Percentiles rank a stretch among this genome's conserved stretches.
Evolutionary conservation across 441 rosid species (phyloP).

Genomic region (Geranium incanum): DNA sequence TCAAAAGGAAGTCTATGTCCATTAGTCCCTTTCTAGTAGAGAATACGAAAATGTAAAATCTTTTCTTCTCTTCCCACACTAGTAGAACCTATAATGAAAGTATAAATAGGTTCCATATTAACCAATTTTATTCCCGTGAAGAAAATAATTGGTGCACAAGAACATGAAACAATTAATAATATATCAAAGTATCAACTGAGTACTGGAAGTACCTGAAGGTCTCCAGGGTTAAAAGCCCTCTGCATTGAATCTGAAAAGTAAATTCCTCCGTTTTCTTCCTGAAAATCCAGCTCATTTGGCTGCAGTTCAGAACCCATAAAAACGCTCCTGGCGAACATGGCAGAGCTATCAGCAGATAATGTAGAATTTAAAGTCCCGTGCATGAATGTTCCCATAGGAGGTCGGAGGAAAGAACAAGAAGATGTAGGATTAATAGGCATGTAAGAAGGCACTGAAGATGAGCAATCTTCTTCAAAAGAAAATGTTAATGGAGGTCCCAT

Average conservation of each 20-base stretch:
- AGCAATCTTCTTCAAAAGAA: conserved; percentile 67
- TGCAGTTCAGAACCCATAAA: conserved; percentile 45
- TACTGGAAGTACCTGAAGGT: conserved; percentile 42
- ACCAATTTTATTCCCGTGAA: neutral
- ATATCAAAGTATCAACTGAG: neutral
- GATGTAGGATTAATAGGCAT: conserved; percentile 48
- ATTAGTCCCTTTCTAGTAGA: neutral
- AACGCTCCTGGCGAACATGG: conserved; percentile 37
- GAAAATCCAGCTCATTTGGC: conserved; percentile 45
- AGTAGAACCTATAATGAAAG: neutral
- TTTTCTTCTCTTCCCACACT: neutral
- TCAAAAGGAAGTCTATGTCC: neutral
- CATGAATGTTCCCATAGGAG: conserved; percentile 42
- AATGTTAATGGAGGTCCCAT: conserved; percentile 22
- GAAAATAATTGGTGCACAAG: neutral
- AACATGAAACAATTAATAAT: neutral
- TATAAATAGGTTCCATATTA: no score
- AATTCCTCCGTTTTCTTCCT: conserved; percentile 57
- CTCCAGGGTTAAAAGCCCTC: conserved; percentile 44
- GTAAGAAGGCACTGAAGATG: conserved; percentile 60
- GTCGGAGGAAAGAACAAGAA: conserved; percentile 40
- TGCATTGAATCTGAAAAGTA: conserved; percentile 45
- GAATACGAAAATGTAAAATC: neutral
- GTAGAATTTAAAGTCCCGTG: conserved; percentile 35
- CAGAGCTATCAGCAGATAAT: conserved; percentile 37